Conservation (phyloP, 2,329 filamentous ascomycete genomes). For the Cytospora piceae region DNA sequence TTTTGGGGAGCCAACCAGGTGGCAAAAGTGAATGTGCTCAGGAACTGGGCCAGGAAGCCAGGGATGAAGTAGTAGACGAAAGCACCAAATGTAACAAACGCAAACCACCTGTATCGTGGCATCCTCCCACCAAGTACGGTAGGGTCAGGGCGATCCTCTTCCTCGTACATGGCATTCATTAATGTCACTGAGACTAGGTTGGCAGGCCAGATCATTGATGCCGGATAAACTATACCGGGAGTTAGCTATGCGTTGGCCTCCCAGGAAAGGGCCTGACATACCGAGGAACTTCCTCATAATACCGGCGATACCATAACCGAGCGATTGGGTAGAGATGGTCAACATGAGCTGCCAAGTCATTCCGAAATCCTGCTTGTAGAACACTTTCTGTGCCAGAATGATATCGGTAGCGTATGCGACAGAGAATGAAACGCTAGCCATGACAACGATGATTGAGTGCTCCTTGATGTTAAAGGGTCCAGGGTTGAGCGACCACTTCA, state of each 20-base stretch:
- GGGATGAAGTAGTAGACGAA: slow-evolving; percentile 73
- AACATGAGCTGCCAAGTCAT: slow-evolving; percentile 68
- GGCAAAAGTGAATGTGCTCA: slow-evolving; percentile 71
- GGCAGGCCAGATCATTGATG: slow-evolving; percentile 75
- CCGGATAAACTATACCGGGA: slow-evolving; percentile 55
- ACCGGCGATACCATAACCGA: slow-evolving; percentile 71
- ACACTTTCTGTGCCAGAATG: slow-evolving; percentile 70
- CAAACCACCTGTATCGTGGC: slow-evolving; percentile 68
- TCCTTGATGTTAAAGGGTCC: slow-evolving; percentile 74
- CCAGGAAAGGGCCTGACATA: slow-evolving; percentile 36
- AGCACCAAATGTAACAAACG: slow-evolving; percentile 57
- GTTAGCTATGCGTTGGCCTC: background rate
- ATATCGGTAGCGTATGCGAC: slow-evolving; percentile 76
- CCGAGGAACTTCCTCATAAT: slow-evolving; percentile 68
- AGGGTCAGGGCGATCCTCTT: slow-evolving; percentile 52
- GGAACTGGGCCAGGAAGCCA: slow-evolving; percentile 68
- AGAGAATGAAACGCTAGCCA: slow-evolving; percentile 72
- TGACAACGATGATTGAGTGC: slow-evolving; percentile 69
- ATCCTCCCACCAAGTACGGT: slow-evolving; percentile 65
- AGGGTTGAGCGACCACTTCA: slow-evolving; percentile 63
- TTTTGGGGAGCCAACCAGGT: slow-evolving; percentile 75
- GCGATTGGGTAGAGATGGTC: slow-evolving; percentile 69
- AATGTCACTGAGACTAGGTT: slow-evolving; percentile 69
- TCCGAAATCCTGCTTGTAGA: slow-evolving; percentile 73
- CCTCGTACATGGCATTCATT: slow-evolving; percentile 75